Conservation (phyloP, 2,329 filamentous ascomycete genomes). For the Colletotrichum liaoningense region DNA sequence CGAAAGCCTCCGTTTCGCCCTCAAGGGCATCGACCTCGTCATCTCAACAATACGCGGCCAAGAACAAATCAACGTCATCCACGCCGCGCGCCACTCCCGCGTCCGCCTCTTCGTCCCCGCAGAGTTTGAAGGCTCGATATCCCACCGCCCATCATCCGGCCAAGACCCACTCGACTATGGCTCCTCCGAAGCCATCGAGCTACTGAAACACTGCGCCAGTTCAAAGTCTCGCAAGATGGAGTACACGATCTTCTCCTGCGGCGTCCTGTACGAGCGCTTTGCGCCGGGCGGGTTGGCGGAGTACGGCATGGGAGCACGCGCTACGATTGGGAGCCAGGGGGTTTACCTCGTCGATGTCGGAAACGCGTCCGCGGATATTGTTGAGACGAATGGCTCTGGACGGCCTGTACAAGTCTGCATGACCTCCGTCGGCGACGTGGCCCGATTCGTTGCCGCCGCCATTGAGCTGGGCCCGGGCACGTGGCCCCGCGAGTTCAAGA, state of each 20-base stretch:
- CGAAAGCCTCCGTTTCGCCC: conserved; percentile 69
- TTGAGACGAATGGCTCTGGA: conserved; percentile 63
- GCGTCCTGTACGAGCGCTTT: conserved; percentile 81
- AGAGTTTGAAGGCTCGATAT: conserved; percentile 77
- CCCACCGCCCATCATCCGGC: conserved; percentile 56
- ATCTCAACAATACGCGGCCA: conserved; percentile 78
- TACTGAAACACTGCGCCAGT: conserved; percentile 65
- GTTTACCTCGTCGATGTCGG: conserved; percentile 75
- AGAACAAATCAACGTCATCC: conserved; percentile 77
- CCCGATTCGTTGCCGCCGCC: conserved; percentile 76
- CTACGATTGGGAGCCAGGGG: conserved; percentile 66
- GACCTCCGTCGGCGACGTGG: conserved; percentile 78
- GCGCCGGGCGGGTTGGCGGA: conserved; percentile 72
- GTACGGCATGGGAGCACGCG: conserved; percentile 68
- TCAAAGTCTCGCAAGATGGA: conserved; percentile 64
- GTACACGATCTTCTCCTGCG: conserved; percentile 79
- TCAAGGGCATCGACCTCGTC: conserved; percentile 79
- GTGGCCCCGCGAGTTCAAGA: conserved; percentile 77
- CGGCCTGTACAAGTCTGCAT: conserved; percentile 69
- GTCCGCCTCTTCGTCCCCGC: conserved; percentile 80
- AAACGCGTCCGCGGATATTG: conserved; percentile 68
- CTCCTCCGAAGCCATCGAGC: conserved; percentile 65
- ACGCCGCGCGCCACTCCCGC: conserved; percentile 72
- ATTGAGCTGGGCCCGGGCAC: conserved; percentile 68
- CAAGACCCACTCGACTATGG: conserved; percentile 72